Conservation (phyloP, 345 rosid genomes). For the Brassica cretica region DNA sequence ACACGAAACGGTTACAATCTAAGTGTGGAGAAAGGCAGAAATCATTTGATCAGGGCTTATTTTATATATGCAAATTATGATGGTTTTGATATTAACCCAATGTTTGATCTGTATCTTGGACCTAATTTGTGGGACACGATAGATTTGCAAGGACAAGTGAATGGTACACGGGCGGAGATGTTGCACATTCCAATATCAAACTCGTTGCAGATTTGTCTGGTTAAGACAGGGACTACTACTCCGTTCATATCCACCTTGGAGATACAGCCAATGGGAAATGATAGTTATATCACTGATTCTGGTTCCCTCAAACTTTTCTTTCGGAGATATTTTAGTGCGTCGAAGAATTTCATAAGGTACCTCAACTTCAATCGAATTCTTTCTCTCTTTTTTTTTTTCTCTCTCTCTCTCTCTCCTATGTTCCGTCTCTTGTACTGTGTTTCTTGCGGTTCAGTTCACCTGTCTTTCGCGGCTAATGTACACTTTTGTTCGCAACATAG, state of each 20-base stretch:
- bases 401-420: neutral
- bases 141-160: constrained; percentile 6
- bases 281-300: neutral
- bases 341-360: neutral
- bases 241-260: constrained; percentile 50
- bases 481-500: too few relatives aligned
- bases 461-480: too few relatives aligned
- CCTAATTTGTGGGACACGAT: constrained; percentile 39
- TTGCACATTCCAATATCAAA: constrained; percentile 4
- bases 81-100: neutral
- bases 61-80: constrained; percentile 51
- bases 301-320: constrained; percentile 1
- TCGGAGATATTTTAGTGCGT: neutral
- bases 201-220: constrained; percentile 45
- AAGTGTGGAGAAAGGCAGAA: constrained; percentile 26
- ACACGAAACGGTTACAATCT: constrained; percentile 42
- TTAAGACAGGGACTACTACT: constrained; percentile 35
- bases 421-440: neutral
- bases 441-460: neutral
- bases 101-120: constrained; percentile 45
- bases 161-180: neutral
- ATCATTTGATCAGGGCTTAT: constrained; percentile 30
- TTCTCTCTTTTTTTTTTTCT: neutral
- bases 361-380: neutral
- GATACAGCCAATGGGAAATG: constrained; percentile 32